phyloP scores from a whole-genome alignment of 192 early-diverging fungal genomes.

The Podila minutissima region DNA sequence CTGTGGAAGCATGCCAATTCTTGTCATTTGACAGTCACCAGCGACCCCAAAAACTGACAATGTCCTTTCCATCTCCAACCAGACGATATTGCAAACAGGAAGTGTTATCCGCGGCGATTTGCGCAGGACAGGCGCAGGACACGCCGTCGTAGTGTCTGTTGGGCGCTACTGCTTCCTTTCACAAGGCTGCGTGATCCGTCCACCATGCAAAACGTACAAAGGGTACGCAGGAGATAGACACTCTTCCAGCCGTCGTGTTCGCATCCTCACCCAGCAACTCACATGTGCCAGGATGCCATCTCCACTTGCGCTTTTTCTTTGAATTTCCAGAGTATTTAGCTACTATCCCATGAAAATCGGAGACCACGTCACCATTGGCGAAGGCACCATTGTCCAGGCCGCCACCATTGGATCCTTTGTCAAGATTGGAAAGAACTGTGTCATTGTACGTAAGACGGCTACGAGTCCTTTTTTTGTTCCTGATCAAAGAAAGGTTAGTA shows the following conservation, averaged over 20 bases:
- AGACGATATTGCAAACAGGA: constrained; percentile 93
- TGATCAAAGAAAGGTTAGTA: background rate
- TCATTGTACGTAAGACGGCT: constrained; percentile 75
- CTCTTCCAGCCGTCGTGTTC: background rate
- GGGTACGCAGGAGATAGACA: constrained; percentile 53
- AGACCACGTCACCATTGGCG: constrained; percentile 90
- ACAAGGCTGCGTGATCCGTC: constrained; percentile 81
- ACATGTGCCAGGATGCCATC: background rate
- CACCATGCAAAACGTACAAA: constrained; percentile 96
- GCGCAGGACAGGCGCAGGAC: constrained; percentile 83
- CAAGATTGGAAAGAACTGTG: constrained; percentile 91
- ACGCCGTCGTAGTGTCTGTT: constrained; percentile 90
- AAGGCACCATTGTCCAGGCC: constrained; percentile 89
- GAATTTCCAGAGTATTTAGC: constrained; percentile 77
- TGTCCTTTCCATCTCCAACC: background rate
- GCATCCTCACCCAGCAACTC: background rate
- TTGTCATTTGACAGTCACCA: background rate
- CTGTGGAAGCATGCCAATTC: too few species aligned
- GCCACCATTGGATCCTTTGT: constrained; percentile 93
- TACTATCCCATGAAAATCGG: constrained; percentile 98
- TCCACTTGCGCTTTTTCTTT: background rate
- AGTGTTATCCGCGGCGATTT: constrained; percentile 96
- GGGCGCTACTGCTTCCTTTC: constrained; percentile 91
- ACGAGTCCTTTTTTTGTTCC: too few species aligned
- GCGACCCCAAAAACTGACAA: background rate